Base-by-base conservation (phyloP, 1,284 basidiomycete genomes). In the Chondrostereum purpureum region DNA sequence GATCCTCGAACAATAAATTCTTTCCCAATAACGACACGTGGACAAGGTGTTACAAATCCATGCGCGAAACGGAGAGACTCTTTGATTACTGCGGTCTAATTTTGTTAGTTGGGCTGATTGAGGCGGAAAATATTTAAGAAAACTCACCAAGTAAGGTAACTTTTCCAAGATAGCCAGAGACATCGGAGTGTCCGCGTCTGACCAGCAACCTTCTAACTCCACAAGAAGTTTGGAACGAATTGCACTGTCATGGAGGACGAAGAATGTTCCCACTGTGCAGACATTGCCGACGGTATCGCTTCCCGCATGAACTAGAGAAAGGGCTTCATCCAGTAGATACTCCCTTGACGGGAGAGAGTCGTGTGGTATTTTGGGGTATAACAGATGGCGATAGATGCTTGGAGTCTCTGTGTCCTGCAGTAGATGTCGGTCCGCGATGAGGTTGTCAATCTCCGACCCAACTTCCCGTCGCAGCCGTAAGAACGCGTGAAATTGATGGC, bases 21-120 rank as follows among this genome's bases (percentile, higher is more conserved):
- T 11, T 52, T 52, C 5, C 27, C 19, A 0, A 52, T 50, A 1
- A 61, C 58, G n/a, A 57, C 46, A n/a, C 59, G 57, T 13, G 53
- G 38, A 31, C 53, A 47, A 13, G 55, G 55, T 23, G 50, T 46
- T 1, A 52, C 43, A 5, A 51, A 33, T n/a, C 53, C 56, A 37
- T 52, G 47, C 14, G 17, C 33, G 12, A 43, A 39, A 2, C 59
- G 53, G 6, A 61, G 51, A 2, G 53, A 46, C 43, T 61, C 59
- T 37, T 58, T 57, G 11, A 59, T 44, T 1, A 59, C 50, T 1
- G 55, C 55, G 6, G 49, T 56, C 53, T 60, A 22, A 16, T 16
- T 8, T 14, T n/a, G n/a, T 18, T 40, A 13, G 12, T 19, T 37
- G 12, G 23, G 35, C 6, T 2, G 17, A 5, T 17, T 13, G 8